Conservation (phyloP, 257 asterid genomes). For the Forsythia viridissima region DNA sequence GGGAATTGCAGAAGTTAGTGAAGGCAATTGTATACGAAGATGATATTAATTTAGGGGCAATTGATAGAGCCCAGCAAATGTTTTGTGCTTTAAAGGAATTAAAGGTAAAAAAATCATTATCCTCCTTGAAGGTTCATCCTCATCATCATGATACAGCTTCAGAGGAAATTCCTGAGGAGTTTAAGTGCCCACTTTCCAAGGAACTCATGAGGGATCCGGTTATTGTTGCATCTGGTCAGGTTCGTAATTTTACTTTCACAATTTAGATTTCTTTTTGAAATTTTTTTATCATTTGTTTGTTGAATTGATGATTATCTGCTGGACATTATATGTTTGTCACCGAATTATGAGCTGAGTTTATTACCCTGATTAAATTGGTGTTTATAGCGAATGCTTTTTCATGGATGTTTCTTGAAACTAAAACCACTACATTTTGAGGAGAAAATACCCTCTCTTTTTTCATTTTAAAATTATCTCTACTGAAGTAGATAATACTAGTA, state of each 20-base stretch:
- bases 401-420: background rate
- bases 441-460: background rate
- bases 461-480: too few species aligned
- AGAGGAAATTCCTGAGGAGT: constrained; percentile 34
- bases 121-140: constrained; percentile 8
- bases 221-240: constrained; percentile 50
- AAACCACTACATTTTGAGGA: background rate
- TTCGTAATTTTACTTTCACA: background rate
- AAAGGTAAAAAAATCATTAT: constrained; percentile 24
- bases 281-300: background rate
- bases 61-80: constrained; percentile 37
- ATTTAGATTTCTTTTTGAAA: background rate
- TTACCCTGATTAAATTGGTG: background rate
- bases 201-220: constrained; percentile 55
- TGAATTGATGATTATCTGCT: background rate
- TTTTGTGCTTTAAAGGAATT: constrained; percentile 34
- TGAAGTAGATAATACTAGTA: too few species aligned
- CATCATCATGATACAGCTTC: background rate
- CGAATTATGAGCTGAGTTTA: background rate
- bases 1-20: constrained; percentile 41
- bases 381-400: too few species aligned
- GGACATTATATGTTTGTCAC: background rate
- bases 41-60: constrained; percentile 28
- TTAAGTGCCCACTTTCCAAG: constrained; percentile 45
- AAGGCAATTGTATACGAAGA: constrained; percentile 34